phyloP scores from a whole-genome alignment of 2,329 filamentous ascomycete species.

The Fusarium poae region DNA sequence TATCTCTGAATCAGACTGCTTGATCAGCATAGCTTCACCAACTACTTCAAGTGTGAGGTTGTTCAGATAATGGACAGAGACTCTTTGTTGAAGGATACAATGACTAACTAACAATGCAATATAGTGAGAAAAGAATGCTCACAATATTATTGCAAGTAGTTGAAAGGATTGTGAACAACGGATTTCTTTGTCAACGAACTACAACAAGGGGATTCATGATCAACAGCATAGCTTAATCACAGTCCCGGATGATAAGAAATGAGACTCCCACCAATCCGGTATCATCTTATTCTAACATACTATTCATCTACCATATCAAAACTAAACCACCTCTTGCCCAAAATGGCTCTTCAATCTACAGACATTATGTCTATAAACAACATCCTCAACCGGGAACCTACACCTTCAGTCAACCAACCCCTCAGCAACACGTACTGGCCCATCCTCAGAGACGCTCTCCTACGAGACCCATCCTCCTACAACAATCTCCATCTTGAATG shows the following conservation, averaged over 20 bases:
- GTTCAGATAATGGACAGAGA: neutral
- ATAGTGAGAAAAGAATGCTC: neutral
- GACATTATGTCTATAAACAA: slow-evolving; percentile 12
- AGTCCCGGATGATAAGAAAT: neutral
- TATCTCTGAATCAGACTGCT: neutral
- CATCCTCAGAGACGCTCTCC: slow-evolving; percentile 21
- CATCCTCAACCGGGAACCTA: slow-evolving; percentile 5
- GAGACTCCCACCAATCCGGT: neutral
- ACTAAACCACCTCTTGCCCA: neutral
- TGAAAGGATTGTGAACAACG: neutral
- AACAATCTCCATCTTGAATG: slow-evolving; percentile 17
- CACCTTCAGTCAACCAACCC: neutral
- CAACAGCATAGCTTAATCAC: neutral
- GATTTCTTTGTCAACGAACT: neutral
- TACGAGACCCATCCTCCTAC: slow-evolving; percentile 7
- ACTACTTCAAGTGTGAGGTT: neutral
- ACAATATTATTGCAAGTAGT: neutral
- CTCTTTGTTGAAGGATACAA: neutral
- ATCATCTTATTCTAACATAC: neutral
- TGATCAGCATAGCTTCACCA: neutral
- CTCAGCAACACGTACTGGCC: slow-evolving; percentile 18
- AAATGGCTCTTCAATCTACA: neutral
- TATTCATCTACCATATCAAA: neutral
- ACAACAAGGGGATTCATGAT: neutral
- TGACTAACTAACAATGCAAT: neutral